Conservation (phyloP, 306 rosid species). For the Begonia fuchsioides region DNA sequence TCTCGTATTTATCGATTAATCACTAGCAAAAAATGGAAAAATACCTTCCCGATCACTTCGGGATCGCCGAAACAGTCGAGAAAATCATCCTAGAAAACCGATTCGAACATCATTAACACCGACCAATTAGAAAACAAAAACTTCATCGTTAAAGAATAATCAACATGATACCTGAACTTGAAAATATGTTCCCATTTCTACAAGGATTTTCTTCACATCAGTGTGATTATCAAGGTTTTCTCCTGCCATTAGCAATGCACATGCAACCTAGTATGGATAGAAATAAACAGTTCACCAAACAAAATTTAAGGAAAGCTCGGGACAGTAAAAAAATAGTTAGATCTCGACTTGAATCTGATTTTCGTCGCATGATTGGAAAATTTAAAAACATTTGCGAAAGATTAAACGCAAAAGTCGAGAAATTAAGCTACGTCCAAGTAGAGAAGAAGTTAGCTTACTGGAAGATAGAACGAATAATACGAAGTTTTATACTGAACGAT, state of each 20-base stretch:
- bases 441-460: conserved; percentile 30
- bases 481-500: conserved; percentile 93
- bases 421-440: background rate
- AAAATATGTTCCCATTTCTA: conserved; percentile 38
- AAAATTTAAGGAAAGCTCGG: no score
- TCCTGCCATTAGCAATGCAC: conserved; percentile 34
- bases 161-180: conserved; percentile 31
- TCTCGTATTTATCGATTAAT: background rate
- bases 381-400: background rate
- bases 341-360: no score
- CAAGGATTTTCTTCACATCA: conserved; percentile 27
- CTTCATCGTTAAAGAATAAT: background rate
- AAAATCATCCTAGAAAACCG: conserved; percentile 63
- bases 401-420: background rate
- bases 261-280: conserved; percentile 24
- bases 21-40: conserved; percentile 1
- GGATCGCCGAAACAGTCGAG: conserved; percentile 88
- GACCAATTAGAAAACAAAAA: background rate
- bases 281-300: background rate
- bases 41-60: conserved; percentile 83
- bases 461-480: conserved; percentile 90
- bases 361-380: no score
- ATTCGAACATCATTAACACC: background rate
- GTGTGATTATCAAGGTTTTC: conserved; percentile 21
- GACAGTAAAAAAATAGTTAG: no score